Conservation (phyloP, 345 rosid species). For the Sonneratia alba region DNA sequence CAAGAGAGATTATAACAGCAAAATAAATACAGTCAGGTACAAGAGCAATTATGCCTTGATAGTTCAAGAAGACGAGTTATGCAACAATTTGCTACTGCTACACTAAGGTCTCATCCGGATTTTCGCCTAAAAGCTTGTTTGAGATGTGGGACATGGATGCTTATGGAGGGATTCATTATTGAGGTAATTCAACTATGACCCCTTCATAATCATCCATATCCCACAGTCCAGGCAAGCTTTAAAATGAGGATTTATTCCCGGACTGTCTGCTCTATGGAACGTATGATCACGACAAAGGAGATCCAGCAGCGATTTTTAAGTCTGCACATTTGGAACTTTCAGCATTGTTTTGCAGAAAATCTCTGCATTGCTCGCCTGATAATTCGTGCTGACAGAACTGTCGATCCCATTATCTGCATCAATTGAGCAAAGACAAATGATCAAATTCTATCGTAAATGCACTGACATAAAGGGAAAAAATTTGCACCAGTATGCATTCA, state of each 20-base stretch:
- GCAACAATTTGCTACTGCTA: too few species aligned
- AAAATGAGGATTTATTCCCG: too few species aligned
- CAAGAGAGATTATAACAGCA: too few species aligned
- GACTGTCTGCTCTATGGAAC: neutral
- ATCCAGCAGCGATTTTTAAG: neutral
- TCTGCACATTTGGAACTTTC: neutral
- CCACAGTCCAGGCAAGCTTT: too few species aligned
- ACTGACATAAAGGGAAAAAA: neutral
- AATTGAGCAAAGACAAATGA: neutral
- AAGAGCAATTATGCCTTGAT: too few species aligned
- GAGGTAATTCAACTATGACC: slow-evolving; percentile 7
- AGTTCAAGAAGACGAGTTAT: too few species aligned
- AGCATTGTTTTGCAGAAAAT: slow-evolving; percentile 18
- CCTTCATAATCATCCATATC: slow-evolving; percentile 52
- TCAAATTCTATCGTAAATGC: neutral
- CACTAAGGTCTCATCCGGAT: too few species aligned
- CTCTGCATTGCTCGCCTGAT: slow-evolving; percentile 56
- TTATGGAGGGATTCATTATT: too few species aligned
- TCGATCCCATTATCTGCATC: slow-evolving; percentile 56
- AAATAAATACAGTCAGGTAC: too few species aligned
- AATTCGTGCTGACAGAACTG: slow-evolving; percentile 26
- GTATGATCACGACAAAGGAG: neutral
- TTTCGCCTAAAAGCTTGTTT: too few species aligned
- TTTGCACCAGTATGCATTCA: neutral
- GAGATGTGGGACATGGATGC: too few species aligned